Percentiles rank a stretch among this genome's conserved stretches.
phyloP scores from a whole-genome alignment of 169 alveolate species.

The Blepharisma undulans region DNA sequence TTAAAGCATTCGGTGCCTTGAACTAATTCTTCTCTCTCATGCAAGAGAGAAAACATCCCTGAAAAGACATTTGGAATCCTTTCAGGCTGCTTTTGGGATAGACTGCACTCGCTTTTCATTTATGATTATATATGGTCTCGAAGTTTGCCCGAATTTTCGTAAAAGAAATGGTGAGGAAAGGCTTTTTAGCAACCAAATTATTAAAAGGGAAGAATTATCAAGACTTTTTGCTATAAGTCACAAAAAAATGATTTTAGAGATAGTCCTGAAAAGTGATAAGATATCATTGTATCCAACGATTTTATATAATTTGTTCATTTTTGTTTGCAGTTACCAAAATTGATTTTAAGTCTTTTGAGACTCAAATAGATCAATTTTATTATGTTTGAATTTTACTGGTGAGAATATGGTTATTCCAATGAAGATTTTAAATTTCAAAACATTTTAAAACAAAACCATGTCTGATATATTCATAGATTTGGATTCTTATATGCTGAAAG shows the following conservation, averaged over 20 bases:
- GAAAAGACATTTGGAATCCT: background rate
- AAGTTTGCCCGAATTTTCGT: background rate
- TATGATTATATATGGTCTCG: background rate
- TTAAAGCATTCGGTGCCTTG: background rate
- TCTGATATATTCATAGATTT: too few relatives aligned
- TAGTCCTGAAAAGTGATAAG: background rate
- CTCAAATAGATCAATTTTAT: background rate
- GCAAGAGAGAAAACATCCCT: background rate
- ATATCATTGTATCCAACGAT: too few relatives aligned
- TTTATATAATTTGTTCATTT: too few relatives aligned
- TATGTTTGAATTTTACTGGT: background rate
- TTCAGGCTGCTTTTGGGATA: background rate
- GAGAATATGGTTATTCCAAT: background rate
- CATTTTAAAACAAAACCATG: too few relatives aligned
- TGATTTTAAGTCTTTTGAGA: background rate
- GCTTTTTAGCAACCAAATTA: background rate
- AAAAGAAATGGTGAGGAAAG: background rate
- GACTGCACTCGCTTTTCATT: background rate
- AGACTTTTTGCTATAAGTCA: background rate
- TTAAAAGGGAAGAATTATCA: background rate
- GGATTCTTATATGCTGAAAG: too few relatives aligned
- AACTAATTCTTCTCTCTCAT: background rate
- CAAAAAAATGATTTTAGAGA: background rate
- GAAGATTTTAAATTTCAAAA: too few relatives aligned
- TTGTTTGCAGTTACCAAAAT: background rate